A percentile compares a stretch with the other conserved stretches of the same genome.
Evolutionary conservation across 495 filamentous ascomycete species (phyloP).

Genomic region (Daldinia decipiens): DNA sequence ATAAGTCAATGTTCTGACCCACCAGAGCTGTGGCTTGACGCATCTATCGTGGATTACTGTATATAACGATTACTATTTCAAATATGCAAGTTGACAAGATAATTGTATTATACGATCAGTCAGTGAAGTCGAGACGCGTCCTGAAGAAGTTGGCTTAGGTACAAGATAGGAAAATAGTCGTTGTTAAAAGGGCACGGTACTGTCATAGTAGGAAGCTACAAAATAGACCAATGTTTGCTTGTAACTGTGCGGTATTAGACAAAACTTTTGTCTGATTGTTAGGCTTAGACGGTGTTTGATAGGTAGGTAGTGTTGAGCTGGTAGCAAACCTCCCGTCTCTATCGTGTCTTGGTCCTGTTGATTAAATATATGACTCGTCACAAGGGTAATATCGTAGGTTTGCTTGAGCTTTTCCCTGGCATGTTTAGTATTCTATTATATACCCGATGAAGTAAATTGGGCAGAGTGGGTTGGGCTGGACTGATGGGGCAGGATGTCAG

Average conservation of each 20-base stretch:
- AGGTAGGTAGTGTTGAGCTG: conserved; percentile 2
- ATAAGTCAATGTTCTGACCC: background rate
- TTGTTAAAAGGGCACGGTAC: background rate
- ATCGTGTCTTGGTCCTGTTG: background rate
- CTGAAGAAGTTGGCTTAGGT: background rate
- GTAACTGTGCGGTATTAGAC: background rate
- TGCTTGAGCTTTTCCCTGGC: conserved; percentile 2
- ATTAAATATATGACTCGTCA: background rate
- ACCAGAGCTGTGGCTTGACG: conserved; percentile 6
- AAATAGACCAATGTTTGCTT: conserved; percentile 19
- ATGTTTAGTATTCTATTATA: conserved; percentile 4
- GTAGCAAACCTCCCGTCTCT: conserved; percentile 27
- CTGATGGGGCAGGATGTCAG: background rate
- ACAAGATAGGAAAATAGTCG: background rate
- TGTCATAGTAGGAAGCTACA: background rate
- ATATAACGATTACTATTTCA: background rate
- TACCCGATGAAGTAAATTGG: conserved; percentile 16
- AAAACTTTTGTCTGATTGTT: conserved; percentile 1
- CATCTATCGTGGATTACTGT: background rate
- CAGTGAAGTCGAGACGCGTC: background rate
- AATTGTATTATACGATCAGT: background rate
- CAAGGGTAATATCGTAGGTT: background rate
- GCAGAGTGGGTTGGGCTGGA: conserved; percentile 20
- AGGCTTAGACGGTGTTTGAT: background rate
- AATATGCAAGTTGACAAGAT: background rate